phyloP scores from a whole-genome alignment of 2,329 filamentous ascomycete species.

The Colletotrichum neosansevieriae region DNA sequence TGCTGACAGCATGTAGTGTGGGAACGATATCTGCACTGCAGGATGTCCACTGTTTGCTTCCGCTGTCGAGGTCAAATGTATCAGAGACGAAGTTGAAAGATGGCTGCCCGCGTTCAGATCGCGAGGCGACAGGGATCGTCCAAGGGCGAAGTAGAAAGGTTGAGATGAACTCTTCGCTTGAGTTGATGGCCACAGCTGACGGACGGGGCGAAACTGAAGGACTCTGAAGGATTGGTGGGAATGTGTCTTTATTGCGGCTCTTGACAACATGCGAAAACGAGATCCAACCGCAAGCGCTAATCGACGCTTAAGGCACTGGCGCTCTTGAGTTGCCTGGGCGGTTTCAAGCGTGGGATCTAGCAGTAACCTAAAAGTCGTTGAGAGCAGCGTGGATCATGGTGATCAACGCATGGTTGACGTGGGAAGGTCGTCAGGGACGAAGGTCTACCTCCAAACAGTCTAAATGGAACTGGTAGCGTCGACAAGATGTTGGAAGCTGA shows the following conservation, averaged over 20 bases:
- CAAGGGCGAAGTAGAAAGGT: not conserved
- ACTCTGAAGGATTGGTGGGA: not conserved
- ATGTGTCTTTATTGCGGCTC: not conserved
- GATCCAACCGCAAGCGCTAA: not conserved
- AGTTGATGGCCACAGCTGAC: not conserved
- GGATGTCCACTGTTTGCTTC: not conserved
- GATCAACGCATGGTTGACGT: too few species aligned
- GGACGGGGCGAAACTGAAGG: not conserved
- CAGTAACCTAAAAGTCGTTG: conserved; percentile 1
- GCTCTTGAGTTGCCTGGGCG: conserved; percentile 24
- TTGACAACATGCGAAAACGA: not conserved
- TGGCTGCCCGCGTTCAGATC: not conserved
- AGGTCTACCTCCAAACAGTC: too few species aligned
- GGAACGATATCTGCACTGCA: not conserved
- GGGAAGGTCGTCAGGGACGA: too few species aligned
- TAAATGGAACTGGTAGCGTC: too few species aligned
- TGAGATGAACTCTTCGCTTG: conserved; percentile 28
- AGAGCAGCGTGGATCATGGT: too few species aligned
- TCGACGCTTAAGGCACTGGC: conserved; percentile 19
- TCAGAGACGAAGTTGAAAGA: not conserved
- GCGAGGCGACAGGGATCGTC: conserved; percentile 21
- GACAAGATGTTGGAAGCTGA: too few species aligned
- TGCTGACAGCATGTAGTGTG: not conserved
- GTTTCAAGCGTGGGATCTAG: conserved; percentile 17
- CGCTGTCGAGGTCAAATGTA: not conserved